These are phyloP conservation scores for Tillandsia fasciculata DNA, from an alignment of 176 grass and related monocot genomes.

Conservation along the genomic window DNA sequence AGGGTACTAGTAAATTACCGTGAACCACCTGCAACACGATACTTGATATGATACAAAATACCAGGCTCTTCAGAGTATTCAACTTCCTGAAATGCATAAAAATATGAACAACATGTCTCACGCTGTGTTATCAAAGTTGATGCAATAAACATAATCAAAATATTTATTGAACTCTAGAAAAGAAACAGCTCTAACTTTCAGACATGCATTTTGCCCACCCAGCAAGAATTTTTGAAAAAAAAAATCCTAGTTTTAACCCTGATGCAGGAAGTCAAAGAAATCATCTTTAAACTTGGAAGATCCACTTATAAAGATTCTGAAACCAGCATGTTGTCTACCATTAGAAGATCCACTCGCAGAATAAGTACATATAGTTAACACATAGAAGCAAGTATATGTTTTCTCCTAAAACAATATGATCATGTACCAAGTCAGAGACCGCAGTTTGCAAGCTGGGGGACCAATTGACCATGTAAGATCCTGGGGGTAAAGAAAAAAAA, in stretches of 20 bases:
- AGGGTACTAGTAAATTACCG: conserved; percentile 31
- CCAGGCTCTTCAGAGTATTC: conserved; percentile 98
- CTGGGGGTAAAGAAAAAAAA: conserved; percentile 30
- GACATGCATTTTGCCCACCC: too few species aligned
- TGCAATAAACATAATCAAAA: neutral
- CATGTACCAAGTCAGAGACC: conserved; percentile 83
- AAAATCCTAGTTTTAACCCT: too few species aligned
- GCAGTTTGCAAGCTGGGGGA: conserved; percentile 90
- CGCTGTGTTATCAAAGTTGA: neutral
- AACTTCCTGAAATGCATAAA: conserved; percentile 62
- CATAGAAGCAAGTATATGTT: neutral
- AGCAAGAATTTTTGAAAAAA: too few species aligned
- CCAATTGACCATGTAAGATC: conserved; percentile 99
- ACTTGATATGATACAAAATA: conserved; percentile 80
- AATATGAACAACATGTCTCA: conserved; percentile 19
- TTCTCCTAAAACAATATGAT: neutral
- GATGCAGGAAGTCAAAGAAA: too few species aligned
- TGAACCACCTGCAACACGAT: conserved; percentile 84
- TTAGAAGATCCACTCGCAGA: too few species aligned
- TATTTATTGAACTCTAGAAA: neutral
- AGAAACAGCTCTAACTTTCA: neutral
- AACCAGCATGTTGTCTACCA: too few species aligned
- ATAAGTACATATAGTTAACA: conserved; percentile 1
- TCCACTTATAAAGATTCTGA: too few species aligned
- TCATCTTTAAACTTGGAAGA: too few species aligned